Conservation (phyloP, 2,329 filamentous ascomycete species). For the Pseudocercospora fuligena region DNA sequence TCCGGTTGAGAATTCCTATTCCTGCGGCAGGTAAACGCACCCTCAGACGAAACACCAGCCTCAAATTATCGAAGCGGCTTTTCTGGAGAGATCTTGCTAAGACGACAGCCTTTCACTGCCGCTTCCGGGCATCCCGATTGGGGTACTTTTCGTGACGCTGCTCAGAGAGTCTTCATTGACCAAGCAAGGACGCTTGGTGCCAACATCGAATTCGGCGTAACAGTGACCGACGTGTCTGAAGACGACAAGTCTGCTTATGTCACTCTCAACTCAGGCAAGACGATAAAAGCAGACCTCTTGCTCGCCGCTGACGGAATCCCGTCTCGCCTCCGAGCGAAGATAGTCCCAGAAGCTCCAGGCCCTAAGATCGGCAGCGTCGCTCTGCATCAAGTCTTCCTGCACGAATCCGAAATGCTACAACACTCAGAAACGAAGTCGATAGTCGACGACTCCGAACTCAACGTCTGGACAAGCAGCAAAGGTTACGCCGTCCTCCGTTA, state of each 20-base stretch:
- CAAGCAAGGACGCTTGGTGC: conserved; percentile 4
- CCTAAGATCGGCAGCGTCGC: background rate
- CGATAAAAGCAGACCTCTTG: conserved; percentile 13
- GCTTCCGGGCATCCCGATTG: conserved; percentile 8
- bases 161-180: conserved; percentile 6
- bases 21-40: too few relatives aligned
- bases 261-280: background rate
- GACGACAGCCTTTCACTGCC: background rate
- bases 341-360: background rate
- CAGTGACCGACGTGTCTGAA: conserved; percentile 5
- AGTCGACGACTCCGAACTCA: background rate
- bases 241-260: background rate
- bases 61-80: conserved; percentile 11
- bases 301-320: conserved; percentile 17
- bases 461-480: conserved; percentile 14
- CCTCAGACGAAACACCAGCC: conserved; percentile 5
- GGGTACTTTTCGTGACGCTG: conserved; percentile 8
- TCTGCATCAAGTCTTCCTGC: conserved; percentile 4
- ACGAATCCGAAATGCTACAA: background rate
- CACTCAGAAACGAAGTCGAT: conserved; percentile 5
- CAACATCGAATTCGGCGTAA: conserved; percentile 7
- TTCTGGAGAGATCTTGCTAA: background rate
- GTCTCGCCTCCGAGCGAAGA: conserved; percentile 8
- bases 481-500: conserved; percentile 9
- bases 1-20: too few relatives aligned